phyloP scores from a whole-genome alignment of 2,329 filamentous ascomycete genomes.

The Dissoconium aciculare region DNA sequence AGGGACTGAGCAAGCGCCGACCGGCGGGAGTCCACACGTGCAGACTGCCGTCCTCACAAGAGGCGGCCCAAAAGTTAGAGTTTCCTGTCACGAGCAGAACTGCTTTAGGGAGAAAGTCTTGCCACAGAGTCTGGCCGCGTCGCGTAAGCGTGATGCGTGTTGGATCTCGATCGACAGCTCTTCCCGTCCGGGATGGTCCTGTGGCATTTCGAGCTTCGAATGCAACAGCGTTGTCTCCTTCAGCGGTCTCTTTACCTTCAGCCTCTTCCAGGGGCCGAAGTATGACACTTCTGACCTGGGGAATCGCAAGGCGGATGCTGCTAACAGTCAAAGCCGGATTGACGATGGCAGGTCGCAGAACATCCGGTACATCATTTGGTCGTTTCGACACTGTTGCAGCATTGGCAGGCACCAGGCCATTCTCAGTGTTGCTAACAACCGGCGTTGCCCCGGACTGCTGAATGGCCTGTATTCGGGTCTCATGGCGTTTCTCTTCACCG shows the following conservation, averaged over 20 bases:
- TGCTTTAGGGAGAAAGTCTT: conserved; percentile 76
- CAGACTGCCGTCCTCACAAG: conserved; percentile 80
- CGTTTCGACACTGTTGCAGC: conserved; percentile 39
- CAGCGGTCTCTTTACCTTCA: conserved; percentile 31
- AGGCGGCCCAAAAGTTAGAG: conserved; percentile 78
- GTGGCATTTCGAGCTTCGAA: conserved; percentile 79
- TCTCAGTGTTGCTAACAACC: conserved; percentile 59
- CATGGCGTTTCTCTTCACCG: conserved; percentile 50
- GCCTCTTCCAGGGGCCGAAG: conserved; percentile 56
- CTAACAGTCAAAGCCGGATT: conserved; percentile 70
- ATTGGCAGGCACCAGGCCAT: conserved; percentile 65
- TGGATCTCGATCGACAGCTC: conserved; percentile 56
- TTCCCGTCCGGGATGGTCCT: conserved; percentile 43
- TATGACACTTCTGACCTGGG: conserved; percentile 71
- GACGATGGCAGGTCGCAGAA: conserved; percentile 71
- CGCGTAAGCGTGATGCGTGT: conserved; percentile 70
- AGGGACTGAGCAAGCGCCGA: conserved; percentile 65
- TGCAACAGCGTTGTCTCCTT: conserved; percentile 47
- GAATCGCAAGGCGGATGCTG: conserved; percentile 74
- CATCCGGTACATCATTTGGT: conserved; percentile 49
- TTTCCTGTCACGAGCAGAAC: conserved; percentile 87
- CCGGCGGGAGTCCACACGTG: conserved; percentile 90
- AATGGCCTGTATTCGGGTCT: conserved; percentile 44
- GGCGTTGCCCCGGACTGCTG: conserved; percentile 51
- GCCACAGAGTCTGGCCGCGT: conserved; percentile 70